phyloP scores from a whole-genome alignment of 2,329 filamentous ascomycete genomes.

The Penicillium expansum region DNA sequence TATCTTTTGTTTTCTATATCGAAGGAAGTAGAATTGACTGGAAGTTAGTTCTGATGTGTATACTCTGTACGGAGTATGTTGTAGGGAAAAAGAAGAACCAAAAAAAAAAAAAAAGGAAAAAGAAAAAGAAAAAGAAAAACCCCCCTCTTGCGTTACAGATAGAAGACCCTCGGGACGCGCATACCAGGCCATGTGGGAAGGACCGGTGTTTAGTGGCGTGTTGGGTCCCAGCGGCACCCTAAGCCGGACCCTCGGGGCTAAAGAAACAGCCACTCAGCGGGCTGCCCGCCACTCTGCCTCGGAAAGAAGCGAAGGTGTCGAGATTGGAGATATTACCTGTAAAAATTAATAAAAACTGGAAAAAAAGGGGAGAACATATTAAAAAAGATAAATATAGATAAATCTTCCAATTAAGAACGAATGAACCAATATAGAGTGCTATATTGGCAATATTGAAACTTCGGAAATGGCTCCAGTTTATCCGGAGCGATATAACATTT shows the following conservation, averaged over 20 bases:
- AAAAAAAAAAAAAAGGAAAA: conserved; percentile 8
- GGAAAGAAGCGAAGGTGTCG: conserved; percentile 6
- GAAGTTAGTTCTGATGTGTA: neutral
- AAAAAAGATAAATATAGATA: neutral
- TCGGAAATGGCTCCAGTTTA: neutral
- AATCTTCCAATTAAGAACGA: neutral
- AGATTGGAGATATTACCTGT: neutral
- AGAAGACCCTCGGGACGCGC: conserved; percentile 16
- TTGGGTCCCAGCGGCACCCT: conserved; percentile 24
- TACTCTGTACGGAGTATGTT: neutral
- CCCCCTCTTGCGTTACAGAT: conserved; percentile 1
- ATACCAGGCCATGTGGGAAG: conserved; percentile 25
- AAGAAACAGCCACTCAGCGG: conserved; percentile 28
- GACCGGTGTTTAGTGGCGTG: conserved; percentile 25
- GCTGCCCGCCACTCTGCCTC: conserved; percentile 27
- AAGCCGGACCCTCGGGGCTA: conserved; percentile 24
- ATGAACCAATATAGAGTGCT: neutral
- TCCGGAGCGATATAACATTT: neutral
- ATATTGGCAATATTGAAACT: neutral
- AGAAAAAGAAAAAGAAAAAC: conserved; percentile 15
- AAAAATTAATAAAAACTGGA: neutral
- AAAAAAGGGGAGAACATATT: too few relatives aligned
- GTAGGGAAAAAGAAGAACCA: too few relatives aligned
- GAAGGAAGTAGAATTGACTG: neutral
- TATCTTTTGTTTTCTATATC: neutral